Conservation (phyloP, 163 green algal species). For the Chloromonas sp. region DNA sequence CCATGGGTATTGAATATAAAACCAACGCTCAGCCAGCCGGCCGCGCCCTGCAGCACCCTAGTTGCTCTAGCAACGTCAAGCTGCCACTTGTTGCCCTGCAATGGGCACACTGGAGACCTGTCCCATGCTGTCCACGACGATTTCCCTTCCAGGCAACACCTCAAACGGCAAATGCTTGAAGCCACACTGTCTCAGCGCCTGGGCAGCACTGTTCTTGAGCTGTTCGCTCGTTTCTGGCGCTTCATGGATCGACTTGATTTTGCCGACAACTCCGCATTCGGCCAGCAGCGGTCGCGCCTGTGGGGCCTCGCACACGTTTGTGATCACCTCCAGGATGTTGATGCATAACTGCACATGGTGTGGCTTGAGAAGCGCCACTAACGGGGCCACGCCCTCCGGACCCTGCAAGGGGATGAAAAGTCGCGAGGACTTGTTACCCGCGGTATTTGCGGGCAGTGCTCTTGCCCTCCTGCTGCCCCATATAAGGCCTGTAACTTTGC, state of each 20-base stretch:
- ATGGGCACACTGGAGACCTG: background rate
- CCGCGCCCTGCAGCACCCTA: too few relatives aligned
- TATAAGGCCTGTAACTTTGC: too few relatives aligned
- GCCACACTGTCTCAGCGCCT: conserved; percentile 29
- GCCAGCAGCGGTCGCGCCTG: conserved; percentile 16
- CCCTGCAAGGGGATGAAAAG: too few relatives aligned
- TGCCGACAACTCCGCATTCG: conserved; percentile 4
- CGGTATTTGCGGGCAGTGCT: too few relatives aligned
- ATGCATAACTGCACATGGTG: conserved; percentile 21
- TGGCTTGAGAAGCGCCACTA: conserved; percentile 17
- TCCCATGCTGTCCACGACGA: background rate
- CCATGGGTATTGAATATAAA: too few relatives aligned
- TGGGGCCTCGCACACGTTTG: conserved; percentile 26
- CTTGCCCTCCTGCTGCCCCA: too few relatives aligned
- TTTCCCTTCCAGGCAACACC: background rate
- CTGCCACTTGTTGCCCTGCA: too few relatives aligned
- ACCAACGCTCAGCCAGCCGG: too few relatives aligned
- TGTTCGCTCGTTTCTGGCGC: background rate
- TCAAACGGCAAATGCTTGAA: conserved; percentile 29
- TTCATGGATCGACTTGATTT: conserved; percentile 16
- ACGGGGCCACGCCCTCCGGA: background rate
- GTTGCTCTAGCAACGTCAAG: too few relatives aligned
- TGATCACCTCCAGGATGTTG: conserved; percentile 18
- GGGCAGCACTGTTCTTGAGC: conserved; percentile 18
- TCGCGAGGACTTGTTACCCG: too few relatives aligned